Evolutionary conservation across 768 basidiomycete species (phyloP), one percentile per base, ranked within the genome.

Genomic region (Russula abietina): DNA sequence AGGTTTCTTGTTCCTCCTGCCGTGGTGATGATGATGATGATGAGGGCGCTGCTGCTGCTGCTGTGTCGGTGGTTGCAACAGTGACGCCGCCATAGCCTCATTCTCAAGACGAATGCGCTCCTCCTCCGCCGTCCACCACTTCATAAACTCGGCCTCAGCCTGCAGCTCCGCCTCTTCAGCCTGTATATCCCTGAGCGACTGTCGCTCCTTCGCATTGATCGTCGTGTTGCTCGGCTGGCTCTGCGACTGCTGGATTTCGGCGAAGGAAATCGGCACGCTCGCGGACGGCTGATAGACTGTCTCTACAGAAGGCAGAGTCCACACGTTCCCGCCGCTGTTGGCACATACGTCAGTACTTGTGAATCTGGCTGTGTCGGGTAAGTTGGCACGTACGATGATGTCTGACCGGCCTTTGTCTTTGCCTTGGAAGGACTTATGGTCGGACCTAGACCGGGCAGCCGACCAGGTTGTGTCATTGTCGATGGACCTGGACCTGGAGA

Each of bases 81-180:
- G 9, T 0, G 61, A 53, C 22, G 43, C 56, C 17, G 48, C 51
- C 7, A 58, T 56, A 3, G 62, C 68, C 43, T 53, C 58, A 57
- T 77, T 76, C 72, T 88, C 86, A 38, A 76, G 66, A 66, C 75
- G 79, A n/a, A 90, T 72, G 17, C 89, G 78, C 69, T 82, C 84
- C 72, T 93, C 91, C 73, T 96, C 94, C 8, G 80, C 85, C 1
- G 83, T 77, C 92, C 93, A 97, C 94, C 94, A 97, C 68, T 77
- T 81, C 72, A 95, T 72, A 71, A 97, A 98, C 63, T 90, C 89
- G 0, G 19, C 65, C 36, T 68, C 67, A 4, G 53, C 65, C 58
- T 60, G 61, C 30, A 79, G 78, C 46, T 80, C 82, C 38, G 75
- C 76, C 71, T 94, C 92, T 71, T 97, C 93, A 62, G 86, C 84